Evolutionary conservation across 1,284 basidiomycete genomes (phyloP), one percentile per base, ranked within the genome.

Genomic region (Irpex sp.): DNA sequence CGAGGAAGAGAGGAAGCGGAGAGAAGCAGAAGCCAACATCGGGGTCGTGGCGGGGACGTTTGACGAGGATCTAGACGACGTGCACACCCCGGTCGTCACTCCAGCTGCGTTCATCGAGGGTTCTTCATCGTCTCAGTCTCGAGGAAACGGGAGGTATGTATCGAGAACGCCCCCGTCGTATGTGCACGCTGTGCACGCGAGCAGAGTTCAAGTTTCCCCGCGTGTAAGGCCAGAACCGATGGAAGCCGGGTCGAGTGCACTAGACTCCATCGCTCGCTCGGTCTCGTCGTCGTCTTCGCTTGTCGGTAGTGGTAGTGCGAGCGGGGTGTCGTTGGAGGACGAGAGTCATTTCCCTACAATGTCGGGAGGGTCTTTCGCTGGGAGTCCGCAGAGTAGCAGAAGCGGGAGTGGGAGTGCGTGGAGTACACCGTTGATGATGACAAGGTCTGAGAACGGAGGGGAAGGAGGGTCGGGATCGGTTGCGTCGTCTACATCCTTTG

Each of bases 41-140:
- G 83, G 86, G 61, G 84, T 87, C 1, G 87, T 87, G 65, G 81
- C 82, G 63, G 81, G 75, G 21, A 84, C 88, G 64, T 82, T 85
- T 61, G 85, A 87, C 60, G 80, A 82, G 58, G 63, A 65, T 57
- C 68, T 75, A 2, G 39, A 46, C 31, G 31, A 33, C 31, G 31
- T 33, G 11, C 71, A 69, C n/a, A 68, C 67, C n/a, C 67, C 70
- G 35, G 61, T 63, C n/a, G 64, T 70, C 39, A 63, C 67, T 2
- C 66, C 67, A 4, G 63, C 66, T 60, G 60, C 58, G 31, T 63
- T 69, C 68, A 61, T 71, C 64, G 65, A 61, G 13, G 57, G 58
- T 36, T 43, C 67, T 60, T 60, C 65, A 33, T 33, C 31, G 31
- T 33, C 31, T 6, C 31, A 33, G 31, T 33, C 31, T 33, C 31